Base-by-base conservation (phyloP, 352 stramenopile species). In the Globisporangium emineosum region DNA sequence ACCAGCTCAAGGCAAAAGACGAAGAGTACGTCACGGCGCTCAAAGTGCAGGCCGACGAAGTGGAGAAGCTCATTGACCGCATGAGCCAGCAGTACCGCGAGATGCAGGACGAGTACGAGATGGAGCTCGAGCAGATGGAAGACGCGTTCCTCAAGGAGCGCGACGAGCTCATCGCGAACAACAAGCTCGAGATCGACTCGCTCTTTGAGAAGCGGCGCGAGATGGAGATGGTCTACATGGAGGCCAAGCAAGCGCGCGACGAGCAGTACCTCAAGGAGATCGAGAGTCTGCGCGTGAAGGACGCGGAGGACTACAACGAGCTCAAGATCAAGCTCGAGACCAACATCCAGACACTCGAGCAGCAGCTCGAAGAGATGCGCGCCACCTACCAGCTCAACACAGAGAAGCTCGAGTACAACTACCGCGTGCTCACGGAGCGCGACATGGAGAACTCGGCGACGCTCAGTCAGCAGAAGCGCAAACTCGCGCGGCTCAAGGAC, bases 361-460 rank as follows among this genome's bases (percentile, higher is more conserved):
- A 98, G 75, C 94, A 98, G 71, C 84, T 98, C 25, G 93, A 98
- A 70, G 92, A 98, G 53, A 98, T 98, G 90, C 83, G 92, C 21
- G 90, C 93, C 1, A 98, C 92, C 30, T 98, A 98, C 69, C 90
- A 97, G 66, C 87, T 98, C 62, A 98, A 98, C 67, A 98, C 93
- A 9, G 94, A 98, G 64, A 98, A 98, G 68, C 84, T 98, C 55
- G 94, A 98, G 75, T 98, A 98, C 76, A 98, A 98, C 67, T 98
- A 98, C 73, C 81, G 93, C 27, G 92, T 98, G 8, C 79, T 98
- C 10, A 98, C 89, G 0, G 94, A 98, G 63, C 78, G 92, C 17
- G 94, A 98, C 64, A 97, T 97, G 83, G 95, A 98, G 57, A 98
- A 98, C 75, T 97, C 86, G 35, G 90, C 86, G 21, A 98, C 90